Evolutionary conservation across 768 basidiomycete genomes (phyloP).

Genomic region (Mycena maculata): DNA sequence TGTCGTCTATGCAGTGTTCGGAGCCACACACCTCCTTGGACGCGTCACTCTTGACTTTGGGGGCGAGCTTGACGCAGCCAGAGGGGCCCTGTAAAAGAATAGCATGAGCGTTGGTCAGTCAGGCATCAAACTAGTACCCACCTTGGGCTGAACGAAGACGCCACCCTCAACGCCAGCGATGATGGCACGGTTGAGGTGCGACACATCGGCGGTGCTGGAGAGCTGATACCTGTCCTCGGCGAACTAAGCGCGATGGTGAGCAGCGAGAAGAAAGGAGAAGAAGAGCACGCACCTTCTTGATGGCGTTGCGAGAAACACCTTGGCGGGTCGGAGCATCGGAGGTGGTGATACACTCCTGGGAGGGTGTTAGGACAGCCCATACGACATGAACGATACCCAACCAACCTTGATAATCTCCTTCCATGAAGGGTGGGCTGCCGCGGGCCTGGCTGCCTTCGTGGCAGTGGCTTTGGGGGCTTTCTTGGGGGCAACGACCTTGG

Average conservation of each 20-base stretch:
- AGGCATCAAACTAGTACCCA: background rate
- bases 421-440: conserved; percentile 60
- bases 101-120: background rate
- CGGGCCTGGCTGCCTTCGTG: conserved; percentile 30
- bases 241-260: conserved; percentile 60
- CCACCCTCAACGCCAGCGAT: conserved; percentile 68
- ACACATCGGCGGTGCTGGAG: conserved; percentile 72
- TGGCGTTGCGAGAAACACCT: conserved; percentile 71
- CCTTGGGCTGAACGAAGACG: conserved; percentile 50
- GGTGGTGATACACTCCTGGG: conserved; percentile 77
- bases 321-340: conserved; percentile 67
- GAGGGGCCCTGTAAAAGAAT: conserved; percentile 50
- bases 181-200: conserved; percentile 82
- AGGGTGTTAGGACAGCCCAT: background rate
- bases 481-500: conserved; percentile 20
- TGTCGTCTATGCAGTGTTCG: background rate
- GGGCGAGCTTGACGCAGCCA: conserved; percentile 74
- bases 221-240: conserved; percentile 87
- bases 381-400: background rate
- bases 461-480: conserved; percentile 25
- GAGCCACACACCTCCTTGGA: conserved; percentile 20
- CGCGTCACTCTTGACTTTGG: conserved; percentile 49
- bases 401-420: conserved; percentile 65
- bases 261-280: background rate
- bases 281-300: conserved; percentile 78